Percentiles rank a stretch among this genome's conserved stretches.
Evolutionary conservation across 495 filamentous ascomycete genomes (phyloP).

Genomic region (Trichodelitschia bisporula): DNA sequence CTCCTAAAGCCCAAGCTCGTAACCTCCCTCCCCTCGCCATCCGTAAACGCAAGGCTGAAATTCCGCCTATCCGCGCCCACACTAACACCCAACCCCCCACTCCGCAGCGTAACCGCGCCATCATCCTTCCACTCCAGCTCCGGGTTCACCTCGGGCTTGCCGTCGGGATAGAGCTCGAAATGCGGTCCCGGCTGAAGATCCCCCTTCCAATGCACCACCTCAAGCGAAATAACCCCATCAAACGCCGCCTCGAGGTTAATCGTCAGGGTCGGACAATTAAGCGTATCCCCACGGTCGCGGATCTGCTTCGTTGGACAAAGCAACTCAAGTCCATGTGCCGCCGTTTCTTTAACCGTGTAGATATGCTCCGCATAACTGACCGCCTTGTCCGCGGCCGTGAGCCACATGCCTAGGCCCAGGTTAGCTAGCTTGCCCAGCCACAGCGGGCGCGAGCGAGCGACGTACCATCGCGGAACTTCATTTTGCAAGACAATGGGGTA

Average conservation of each 20-base stretch:
- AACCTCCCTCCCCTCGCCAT: constrained; percentile 4
- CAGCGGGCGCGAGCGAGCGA: background rate
- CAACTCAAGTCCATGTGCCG: constrained; percentile 4
- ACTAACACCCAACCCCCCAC: constrained; percentile 23
- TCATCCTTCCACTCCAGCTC: constrained; percentile 23
- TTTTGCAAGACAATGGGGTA: constrained; percentile 2
- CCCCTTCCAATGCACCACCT: constrained; percentile 34
- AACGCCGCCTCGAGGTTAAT: constrained; percentile 9
- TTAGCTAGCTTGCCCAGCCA: constrained; percentile 1
- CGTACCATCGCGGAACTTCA: constrained; percentile 12
- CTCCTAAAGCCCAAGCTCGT: constrained; percentile 8
- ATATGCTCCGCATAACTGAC: constrained; percentile 10
- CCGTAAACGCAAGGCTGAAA: constrained; percentile 8
- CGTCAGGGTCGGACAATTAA: constrained; percentile 10
- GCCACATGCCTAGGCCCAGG: constrained; percentile 9
- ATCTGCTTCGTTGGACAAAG: constrained; percentile 8
- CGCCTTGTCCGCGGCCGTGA: constrained; percentile 5
- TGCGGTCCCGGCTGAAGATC: constrained; percentile 31
- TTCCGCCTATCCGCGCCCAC: constrained; percentile 4
- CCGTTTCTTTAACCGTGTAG: constrained; percentile 5
- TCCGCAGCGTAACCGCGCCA: constrained; percentile 27
- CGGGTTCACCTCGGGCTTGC: constrained; percentile 21
- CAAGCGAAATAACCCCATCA: constrained; percentile 10
- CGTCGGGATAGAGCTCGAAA: constrained; percentile 32
- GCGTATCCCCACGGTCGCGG: constrained; percentile 10